Conservation (phyloP, 2,329 filamentous ascomycete genomes). For the Daldinia eschscholtzii region DNA sequence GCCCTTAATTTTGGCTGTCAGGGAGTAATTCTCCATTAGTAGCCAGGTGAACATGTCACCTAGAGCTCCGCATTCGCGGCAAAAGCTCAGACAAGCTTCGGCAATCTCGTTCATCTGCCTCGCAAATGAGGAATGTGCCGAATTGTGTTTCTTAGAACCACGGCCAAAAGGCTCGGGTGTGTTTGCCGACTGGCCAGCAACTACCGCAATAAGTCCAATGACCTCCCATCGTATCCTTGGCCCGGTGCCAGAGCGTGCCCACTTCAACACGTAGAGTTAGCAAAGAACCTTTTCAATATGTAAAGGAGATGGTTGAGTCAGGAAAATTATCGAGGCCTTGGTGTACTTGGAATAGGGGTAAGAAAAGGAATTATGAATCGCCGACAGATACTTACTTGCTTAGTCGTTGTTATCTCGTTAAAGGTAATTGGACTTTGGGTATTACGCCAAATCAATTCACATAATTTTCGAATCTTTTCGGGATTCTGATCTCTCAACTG, state of each 20-base stretch:
- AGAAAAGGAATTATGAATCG: background rate
- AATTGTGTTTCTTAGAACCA: slow-evolving; percentile 48
- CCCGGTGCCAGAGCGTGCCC: slow-evolving; percentile 49
- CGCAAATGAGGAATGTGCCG: slow-evolving; percentile 47
- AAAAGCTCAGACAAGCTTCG: slow-evolving; percentile 51
- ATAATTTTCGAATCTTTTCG: slow-evolving; percentile 51
- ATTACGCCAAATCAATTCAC: slow-evolving; percentile 54
- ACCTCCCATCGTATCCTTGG: slow-evolving; percentile 54
- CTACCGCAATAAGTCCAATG: slow-evolving; percentile 52
- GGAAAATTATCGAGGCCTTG: background rate
- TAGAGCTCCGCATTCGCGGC: slow-evolving; percentile 51
- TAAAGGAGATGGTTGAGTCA: background rate
- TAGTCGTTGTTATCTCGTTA: slow-evolving; percentile 48
- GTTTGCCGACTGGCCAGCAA: slow-evolving; percentile 49
- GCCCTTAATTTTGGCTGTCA: slow-evolving; percentile 48
- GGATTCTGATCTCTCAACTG: slow-evolving; percentile 51
- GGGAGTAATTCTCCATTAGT: slow-evolving; percentile 45
- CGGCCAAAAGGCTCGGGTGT: slow-evolving; percentile 48
- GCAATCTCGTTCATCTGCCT: slow-evolving; percentile 50
- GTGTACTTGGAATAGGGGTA: background rate
- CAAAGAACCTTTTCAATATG: background rate
- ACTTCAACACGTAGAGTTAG: slow-evolving; percentile 40
- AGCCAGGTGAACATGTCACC: slow-evolving; percentile 54
- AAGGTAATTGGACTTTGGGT: slow-evolving; percentile 50
- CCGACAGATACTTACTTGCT: slow-evolving; percentile 22